Base-by-base conservation (phyloP, 345 rosid species). In the Noccaea caerulescens region DNA sequence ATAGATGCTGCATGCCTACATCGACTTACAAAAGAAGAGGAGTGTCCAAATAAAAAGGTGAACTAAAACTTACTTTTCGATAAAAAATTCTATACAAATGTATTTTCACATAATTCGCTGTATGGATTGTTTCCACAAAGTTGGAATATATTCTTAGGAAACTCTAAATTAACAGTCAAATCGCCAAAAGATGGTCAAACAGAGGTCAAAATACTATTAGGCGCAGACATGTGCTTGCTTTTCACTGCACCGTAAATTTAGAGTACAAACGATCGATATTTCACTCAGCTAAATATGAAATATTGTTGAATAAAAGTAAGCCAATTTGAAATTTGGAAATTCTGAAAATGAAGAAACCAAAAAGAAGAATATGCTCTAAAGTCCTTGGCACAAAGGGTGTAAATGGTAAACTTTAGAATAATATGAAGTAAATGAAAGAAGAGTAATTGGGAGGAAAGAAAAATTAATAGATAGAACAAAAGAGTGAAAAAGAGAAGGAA, bases 171-270 rank as follows among this genome's bases (percentile, higher is more conserved):
- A 58, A 27, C 25, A 5, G 25, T 43, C 52, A 44, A 12, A 60
- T 60, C 37, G 18, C 47, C 10, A 39, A 58, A 58, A 7, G 32
- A 58, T 58, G 46, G 47, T 23, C 18, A 38, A 18, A 16, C 7
- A 57, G 23, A 54, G 9, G 20, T 42, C 16, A 43, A n/a, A n/a
- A 43, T 43, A 43, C 18, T n/a, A n/a, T 43, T 54, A 7, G 42
- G 4, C 43, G 18, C 61, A n/a, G 27, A 56, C n/a, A 56, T 56
- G 18, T 7, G 42, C 8, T 34, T 56, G 43, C 58, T 34, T 56
- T 36, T 34, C 1, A 14, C 16, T 46, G 25, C 52, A 56, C 60
- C 5, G 42, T 34, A 27, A 27, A 6, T 11, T 11, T 11, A 33
- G 41, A 33, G 12, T n/a, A 13, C 5, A 8, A 55, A 32, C n/a